A percentile compares a stretch with the other conserved stretches of the same genome.
phyloP scores from a whole-genome alignment of 495 filamentous ascomycete species.

The Penicillium angulare region DNA sequence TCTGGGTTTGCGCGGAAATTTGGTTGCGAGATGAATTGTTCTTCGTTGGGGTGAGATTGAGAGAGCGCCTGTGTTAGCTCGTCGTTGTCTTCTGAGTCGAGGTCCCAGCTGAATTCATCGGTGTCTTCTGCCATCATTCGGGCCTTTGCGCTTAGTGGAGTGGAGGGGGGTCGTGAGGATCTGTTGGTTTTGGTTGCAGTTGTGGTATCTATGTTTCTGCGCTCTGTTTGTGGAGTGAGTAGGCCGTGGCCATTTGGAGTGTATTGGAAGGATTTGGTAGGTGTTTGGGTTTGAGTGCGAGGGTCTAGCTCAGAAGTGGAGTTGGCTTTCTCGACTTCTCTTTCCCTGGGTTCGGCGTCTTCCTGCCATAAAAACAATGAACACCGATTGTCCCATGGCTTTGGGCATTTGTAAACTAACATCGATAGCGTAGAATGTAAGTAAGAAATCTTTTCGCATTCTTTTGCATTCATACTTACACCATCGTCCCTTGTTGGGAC shows the following conservation, averaged over 20 bases:
- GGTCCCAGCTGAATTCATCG: slow-evolving; percentile 47
- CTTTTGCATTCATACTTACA: slow-evolving; percentile 31
- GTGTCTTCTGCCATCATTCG: slow-evolving; percentile 44
- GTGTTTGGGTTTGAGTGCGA: slow-evolving; percentile 18
- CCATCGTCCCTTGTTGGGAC: slow-evolving; percentile 60
- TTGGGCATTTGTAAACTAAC: slow-evolving; percentile 64
- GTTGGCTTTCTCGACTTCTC: slow-evolving; percentile 49
- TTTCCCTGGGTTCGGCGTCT: slow-evolving; percentile 58
- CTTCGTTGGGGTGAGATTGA: slow-evolving; percentile 5
- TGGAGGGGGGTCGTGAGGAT: slow-evolving; percentile 22
- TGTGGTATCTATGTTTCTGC: slow-evolving; percentile 9
- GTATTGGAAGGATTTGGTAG: slow-evolving; percentile 12
- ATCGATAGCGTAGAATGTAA: neutral
- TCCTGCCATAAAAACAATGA: slow-evolving; percentile 71
- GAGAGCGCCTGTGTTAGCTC: slow-evolving; percentile 13
- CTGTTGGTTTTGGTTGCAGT: neutral
- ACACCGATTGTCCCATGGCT: slow-evolving; percentile 51
- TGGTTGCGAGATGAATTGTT: slow-evolving; percentile 22
- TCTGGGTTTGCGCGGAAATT: slow-evolving; percentile 10
- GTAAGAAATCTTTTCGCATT: neutral
- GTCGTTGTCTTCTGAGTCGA: slow-evolving; percentile 36
- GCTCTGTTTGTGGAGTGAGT: slow-evolving; percentile 39
- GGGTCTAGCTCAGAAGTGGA: slow-evolving; percentile 38
- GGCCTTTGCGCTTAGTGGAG: slow-evolving; percentile 34
- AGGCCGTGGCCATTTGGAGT: slow-evolving; percentile 16